phyloP scores from a whole-genome alignment of 495 filamentous ascomycete genomes.

The Podospora australis region DNA sequence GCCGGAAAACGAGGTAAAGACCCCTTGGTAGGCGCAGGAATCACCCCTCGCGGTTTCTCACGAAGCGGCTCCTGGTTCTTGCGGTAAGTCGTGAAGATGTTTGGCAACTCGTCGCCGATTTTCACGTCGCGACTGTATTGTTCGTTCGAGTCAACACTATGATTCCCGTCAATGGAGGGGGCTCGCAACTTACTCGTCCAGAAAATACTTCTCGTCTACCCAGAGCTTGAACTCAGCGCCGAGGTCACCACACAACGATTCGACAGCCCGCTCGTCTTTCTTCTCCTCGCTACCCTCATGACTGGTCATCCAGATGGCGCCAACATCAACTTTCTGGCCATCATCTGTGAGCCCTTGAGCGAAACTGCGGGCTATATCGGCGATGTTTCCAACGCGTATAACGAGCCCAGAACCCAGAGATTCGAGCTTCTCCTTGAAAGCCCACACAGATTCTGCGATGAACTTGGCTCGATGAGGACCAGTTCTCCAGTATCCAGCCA shows the following conservation, averaged over 20 bases:
- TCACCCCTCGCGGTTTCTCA: constrained; percentile 44
- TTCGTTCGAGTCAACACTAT: too few species aligned
- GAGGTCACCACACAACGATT: constrained; percentile 37
- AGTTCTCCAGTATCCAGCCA: constrained; percentile 59
- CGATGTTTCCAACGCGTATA: constrained; percentile 54
- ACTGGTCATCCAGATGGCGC: constrained; percentile 60
- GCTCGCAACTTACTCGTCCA: constrained; percentile 55
- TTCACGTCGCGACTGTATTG: constrained; percentile 47
- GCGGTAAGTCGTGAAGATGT: constrained; percentile 62
- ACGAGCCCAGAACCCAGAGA: constrained; percentile 51
- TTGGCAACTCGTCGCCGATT: constrained; percentile 47
- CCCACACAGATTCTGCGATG: constrained; percentile 60
- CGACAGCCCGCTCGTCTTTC: constrained; percentile 49
- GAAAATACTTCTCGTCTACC: constrained; percentile 66
- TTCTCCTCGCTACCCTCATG: constrained; percentile 62
- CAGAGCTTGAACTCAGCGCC: constrained; percentile 53
- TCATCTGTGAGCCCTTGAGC: constrained; percentile 39
- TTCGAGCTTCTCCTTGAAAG: constrained; percentile 52
- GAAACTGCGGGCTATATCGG: constrained; percentile 47
- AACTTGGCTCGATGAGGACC: constrained; percentile 64
- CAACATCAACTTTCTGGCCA: constrained; percentile 45
- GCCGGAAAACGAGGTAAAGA: constrained; percentile 50
- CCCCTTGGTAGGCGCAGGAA: constrained; percentile 37
- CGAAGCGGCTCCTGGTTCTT: constrained; percentile 61
- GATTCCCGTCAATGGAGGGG: not conserved